These are phyloP conservation scores for Penicillium bovifimosum DNA, from an alignment of 495 filamentous ascomycete species.

Conservation along the genomic window DNA sequence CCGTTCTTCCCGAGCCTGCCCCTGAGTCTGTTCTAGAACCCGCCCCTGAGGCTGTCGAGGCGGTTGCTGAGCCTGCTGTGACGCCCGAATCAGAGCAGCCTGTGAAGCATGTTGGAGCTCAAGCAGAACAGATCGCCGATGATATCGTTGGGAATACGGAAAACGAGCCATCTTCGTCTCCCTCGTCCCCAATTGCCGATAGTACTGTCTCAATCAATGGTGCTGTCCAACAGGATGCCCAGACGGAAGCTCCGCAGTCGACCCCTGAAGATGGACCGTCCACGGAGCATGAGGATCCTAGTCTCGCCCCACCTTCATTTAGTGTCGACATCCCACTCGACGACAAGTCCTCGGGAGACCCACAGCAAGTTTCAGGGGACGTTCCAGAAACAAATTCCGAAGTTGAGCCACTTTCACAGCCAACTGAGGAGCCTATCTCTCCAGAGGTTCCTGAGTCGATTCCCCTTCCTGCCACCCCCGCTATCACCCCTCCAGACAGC, in stretches of 20 bases:
- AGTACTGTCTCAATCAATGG: constrained; percentile 9
- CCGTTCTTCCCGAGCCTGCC: constrained; percentile 1
- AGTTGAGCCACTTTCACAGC: constrained; percentile 12
- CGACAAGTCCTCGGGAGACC: constrained; percentile 22
- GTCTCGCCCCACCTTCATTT: constrained; percentile 33
- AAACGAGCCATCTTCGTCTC: constrained; percentile 15
- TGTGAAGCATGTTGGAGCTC: constrained; percentile 7
- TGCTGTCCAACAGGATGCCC: constrained; percentile 8
- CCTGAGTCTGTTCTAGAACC: constrained; percentile 1
- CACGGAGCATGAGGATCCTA: constrained; percentile 16
- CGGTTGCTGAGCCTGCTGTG: constrained; percentile 13
- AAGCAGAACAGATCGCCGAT: constrained; percentile 22
- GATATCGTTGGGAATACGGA: constrained; percentile 15
- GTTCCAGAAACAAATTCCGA: constrained; percentile 4
- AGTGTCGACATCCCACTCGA: constrained; percentile 30
- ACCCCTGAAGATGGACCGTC: constrained; percentile 27
- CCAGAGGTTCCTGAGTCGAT: constrained; percentile 12
- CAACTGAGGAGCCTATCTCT: constrained; percentile 10
- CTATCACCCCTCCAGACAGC: constrained; percentile 13
- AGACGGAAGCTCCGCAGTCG: constrained; percentile 19
- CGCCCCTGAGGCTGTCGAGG: background rate
- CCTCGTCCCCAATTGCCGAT: constrained; percentile 11
- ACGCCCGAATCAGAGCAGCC: background rate
- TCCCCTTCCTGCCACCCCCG: constrained; percentile 20
- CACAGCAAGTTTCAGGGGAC: constrained; percentile 24